Evolutionary conservation across 352 stramenopile species (phyloP), one percentile per base, ranked within the genome.

Genomic region (Globisporangium spiculum): DNA sequence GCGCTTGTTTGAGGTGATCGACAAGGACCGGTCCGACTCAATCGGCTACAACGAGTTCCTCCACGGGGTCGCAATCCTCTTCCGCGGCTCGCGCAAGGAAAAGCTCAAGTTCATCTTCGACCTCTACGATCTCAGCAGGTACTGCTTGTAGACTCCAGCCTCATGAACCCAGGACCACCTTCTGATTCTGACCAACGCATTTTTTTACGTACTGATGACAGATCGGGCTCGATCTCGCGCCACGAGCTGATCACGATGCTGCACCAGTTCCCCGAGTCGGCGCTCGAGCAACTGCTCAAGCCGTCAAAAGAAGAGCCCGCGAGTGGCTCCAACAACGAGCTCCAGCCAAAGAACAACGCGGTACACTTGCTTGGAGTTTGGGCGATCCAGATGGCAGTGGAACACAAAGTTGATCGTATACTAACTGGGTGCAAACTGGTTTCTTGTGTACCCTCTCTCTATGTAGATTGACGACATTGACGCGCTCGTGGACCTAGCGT

Each of bases 101-200:
- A 97, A 97, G 41, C 83, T 98, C 60, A 89, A 95, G 68, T 96
- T 98, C 66, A 90, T 98, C 55, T 98, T 98, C 63, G 89, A 97
- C 61, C 79, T 98, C 55, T 97, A 97, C 74, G 94, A 98, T 65
- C 79, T 98, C 27, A 91, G 81, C 75, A 83, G 89, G 81, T 93
- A 72, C 38, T 46, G 12, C 38, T 46, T 18, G 38, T 20, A 46
- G 38, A 5, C 38, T 46, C 4, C 38, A 18, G 12, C 38, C 38
- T 46, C 4, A 18, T 14, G 12, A 18, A 46, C 0, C 10, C 38
- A 18, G 38, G 38, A 12, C 38, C 16, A 18, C 12, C 4, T 14
- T 46, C 38, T 5, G 4, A 46, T 18, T 46, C 16, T 48, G 6
- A 50, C 3, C 4, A 50, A 50, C 16, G 27, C 3, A 32, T 32